A percentile compares a stretch with the other conserved stretches of the same genome.
Conservation (phyloP, 2,329 filamentous ascomycete species). For the Aspergillus sp. region DNA sequence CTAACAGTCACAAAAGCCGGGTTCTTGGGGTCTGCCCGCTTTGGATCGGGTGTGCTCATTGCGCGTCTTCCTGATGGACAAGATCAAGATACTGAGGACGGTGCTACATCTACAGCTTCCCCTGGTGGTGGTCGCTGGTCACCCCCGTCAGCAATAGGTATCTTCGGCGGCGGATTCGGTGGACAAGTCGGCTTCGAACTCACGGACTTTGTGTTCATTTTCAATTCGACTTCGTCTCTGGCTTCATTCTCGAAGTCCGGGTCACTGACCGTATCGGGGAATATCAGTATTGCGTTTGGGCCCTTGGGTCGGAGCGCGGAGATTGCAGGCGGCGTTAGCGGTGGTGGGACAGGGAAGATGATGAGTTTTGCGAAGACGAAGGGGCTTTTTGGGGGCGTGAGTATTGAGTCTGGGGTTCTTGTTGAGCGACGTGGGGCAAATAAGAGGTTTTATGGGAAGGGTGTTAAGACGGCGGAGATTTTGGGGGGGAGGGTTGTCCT, state of each 20-base stretch:
- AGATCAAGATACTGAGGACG: neutral
- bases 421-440: conserved; percentile 93
- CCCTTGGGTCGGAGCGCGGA: conserved; percentile 92
- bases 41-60: conserved; percentile 49
- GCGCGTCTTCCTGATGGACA: conserved; percentile 45
- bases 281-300: conserved; percentile 89
- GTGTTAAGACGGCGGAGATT: conserved; percentile 75
- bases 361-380: conserved; percentile 98
- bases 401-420: conserved; percentile 83
- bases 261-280: conserved; percentile 85
- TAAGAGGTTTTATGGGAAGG: conserved; percentile 84
- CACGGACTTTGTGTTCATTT: conserved; percentile 83
- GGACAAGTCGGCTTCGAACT: conserved; percentile 49
- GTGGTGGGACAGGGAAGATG: conserved; percentile 80
- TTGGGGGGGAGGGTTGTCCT: conserved; percentile 74
- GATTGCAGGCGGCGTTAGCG: conserved; percentile 82
- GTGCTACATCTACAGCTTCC: neutral
- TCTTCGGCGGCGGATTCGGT: conserved; percentile 45
- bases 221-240: conserved; percentile 84
- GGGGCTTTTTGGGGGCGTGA: conserved; percentile 90
- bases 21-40: conserved; percentile 46
- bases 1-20: conserved; percentile 48
- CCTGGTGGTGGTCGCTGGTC: conserved; percentile 36
- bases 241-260: conserved; percentile 88
- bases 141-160: conserved; percentile 47